A percentile compares a stretch with the other conserved stretches of the same genome.
Conservation (phyloP, 2,329 filamentous ascomycete genomes). For the Colletotrichum lini region DNA sequence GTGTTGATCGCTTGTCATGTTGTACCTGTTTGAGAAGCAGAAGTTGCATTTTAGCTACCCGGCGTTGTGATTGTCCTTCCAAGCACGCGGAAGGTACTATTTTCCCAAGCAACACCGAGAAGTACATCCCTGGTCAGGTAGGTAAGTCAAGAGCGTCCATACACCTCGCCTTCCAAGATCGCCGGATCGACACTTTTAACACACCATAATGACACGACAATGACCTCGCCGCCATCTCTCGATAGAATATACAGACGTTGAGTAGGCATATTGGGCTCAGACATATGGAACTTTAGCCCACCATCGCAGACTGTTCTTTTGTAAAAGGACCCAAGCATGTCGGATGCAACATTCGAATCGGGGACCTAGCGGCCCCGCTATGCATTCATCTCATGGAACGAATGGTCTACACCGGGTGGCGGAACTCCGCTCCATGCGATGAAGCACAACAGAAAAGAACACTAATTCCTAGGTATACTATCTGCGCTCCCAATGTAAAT, state of each 20-base stretch:
- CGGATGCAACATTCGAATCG: not conserved
- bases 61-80: not conserved
- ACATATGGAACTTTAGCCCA: too few species aligned
- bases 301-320: too few species aligned
- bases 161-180: not conserved
- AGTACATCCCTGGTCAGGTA: not conserved
- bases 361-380: not conserved
- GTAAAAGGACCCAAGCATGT: too few species aligned
- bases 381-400: not conserved
- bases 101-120: not conserved
- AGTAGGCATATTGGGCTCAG: too few species aligned
- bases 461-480: not conserved
- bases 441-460: conserved; percentile 1
- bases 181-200: too few species aligned
- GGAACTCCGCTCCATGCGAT: not conserved
- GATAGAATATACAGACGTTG: not conserved
- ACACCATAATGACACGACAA: too few species aligned
- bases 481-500: not conserved
- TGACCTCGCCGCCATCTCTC: not conserved
- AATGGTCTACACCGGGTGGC: not conserved
- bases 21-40: not conserved
- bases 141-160: not conserved
- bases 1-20: not conserved
- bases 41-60: not conserved
- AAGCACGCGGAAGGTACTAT: not conserved